Conservation (phyloP, 495 filamentous ascomycete species). For the Podospora comata region DNA sequence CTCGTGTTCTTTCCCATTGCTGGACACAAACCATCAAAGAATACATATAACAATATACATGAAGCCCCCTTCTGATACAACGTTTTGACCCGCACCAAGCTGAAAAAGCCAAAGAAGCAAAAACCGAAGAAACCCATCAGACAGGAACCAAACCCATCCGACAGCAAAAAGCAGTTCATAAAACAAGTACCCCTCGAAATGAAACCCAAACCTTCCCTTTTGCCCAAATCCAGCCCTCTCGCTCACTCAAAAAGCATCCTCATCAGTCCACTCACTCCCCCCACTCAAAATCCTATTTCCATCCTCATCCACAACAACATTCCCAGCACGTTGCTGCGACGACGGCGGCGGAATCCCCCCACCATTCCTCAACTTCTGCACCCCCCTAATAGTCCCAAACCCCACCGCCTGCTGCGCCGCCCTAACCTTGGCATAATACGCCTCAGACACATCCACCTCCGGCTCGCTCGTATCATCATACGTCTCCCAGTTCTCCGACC, state of each 20-base stretch:
- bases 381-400: neutral
- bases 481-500: constrained; percentile 95
- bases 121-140: neutral
- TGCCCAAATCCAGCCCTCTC: neutral
- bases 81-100: neutral
- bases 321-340: constrained; percentile 23
- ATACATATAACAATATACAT: neutral
- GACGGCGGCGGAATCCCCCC: constrained; percentile 36
- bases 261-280: constrained; percentile 57
- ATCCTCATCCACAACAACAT: constrained; percentile 42
- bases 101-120: neutral
- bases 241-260: constrained; percentile 44
- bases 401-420: constrained; percentile 43
- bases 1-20: neutral
- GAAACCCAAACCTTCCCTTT: neutral
- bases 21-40: neutral
- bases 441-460: constrained; percentile 67
- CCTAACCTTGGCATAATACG: constrained; percentile 72
- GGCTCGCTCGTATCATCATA: constrained; percentile 76
- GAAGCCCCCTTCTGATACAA: neutral
- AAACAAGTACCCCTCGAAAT: neutral
- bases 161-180: neutral
- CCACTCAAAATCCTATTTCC: constrained; percentile 48
- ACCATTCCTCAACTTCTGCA: constrained; percentile 12
- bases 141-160: neutral